Evolutionary conservation across 31 red algal species (phyloP).

Genomic region (Odonthalia washingtoniensis): DNA sequence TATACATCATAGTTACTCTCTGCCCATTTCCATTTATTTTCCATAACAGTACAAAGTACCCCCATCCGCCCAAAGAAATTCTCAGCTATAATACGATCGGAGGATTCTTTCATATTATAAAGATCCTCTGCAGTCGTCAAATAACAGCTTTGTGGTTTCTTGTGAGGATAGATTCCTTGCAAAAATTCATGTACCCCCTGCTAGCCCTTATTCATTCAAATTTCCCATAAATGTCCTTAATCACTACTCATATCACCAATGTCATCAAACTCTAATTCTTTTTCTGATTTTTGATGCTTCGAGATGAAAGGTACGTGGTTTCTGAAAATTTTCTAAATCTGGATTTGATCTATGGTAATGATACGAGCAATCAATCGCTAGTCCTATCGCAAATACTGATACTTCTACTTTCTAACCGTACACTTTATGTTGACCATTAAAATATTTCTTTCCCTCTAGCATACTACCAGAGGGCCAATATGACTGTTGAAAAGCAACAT

Average conservation of each 20-base stretch:
- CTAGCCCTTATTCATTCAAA: neutral
- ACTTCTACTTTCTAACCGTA: conserved; percentile 38
- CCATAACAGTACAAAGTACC: no score
- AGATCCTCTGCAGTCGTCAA: no score
- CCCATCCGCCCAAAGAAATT: no score
- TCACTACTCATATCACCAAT: neutral
- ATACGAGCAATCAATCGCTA: neutral
- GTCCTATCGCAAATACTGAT: neutral
- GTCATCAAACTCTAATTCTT: neutral
- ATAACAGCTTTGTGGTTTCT: neutral
- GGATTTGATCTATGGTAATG: neutral
- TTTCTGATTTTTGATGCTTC: neutral
- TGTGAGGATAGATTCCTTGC: neutral
- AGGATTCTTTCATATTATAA: no score
- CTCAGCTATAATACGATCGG: no score
- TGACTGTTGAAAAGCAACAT: conserved; percentile 41
- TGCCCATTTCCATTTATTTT: no score
- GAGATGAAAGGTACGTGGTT: neutral
- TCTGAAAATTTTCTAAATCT: neutral
- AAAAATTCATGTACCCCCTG: neutral
- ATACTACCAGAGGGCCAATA: conserved; percentile 16
- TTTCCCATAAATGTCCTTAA: neutral
- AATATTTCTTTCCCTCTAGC: conserved; percentile 17
- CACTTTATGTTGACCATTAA: conserved; percentile 10
- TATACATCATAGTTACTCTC: no score